Conservation (phyloP, 1,139 yeast species). For the Saccharomycopsis hybrid region DNA sequence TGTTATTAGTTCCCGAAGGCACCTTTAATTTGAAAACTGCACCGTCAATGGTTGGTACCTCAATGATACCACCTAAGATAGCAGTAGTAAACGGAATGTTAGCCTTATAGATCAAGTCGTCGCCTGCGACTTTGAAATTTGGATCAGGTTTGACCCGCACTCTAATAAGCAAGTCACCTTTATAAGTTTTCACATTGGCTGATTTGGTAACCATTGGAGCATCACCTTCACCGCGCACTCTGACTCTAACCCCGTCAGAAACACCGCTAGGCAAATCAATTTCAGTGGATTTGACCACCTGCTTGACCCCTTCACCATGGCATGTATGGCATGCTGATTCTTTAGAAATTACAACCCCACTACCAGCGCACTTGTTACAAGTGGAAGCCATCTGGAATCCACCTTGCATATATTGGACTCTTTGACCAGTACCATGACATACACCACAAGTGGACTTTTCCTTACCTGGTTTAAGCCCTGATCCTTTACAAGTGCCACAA, state of each 20-base stretch:
- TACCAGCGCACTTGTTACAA: constrained; percentile 80
- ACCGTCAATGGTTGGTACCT: constrained; percentile 83
- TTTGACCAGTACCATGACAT: constrained; percentile 93
- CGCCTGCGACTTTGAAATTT: constrained; percentile 57
- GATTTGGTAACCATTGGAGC: constrained; percentile 71
- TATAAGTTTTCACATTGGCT: constrained; percentile 51
- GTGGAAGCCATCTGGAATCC: constrained; percentile 98
- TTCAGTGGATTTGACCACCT: constrained; percentile 58
- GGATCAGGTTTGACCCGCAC: constrained; percentile 73
- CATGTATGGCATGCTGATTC: constrained; percentile 72
- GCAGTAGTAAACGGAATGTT: constrained; percentile 92
- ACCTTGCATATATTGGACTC: constrained; percentile 77
- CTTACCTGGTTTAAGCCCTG: constrained; percentile 76
- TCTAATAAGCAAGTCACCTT: constrained; percentile 85
- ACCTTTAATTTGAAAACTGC: constrained; percentile 69
- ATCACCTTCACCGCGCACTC: constrained; percentile 88
- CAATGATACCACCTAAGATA: constrained; percentile 85
- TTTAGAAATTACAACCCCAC: constrained; percentile 71
- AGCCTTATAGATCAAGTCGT: constrained; percentile 56
- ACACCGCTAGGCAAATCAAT: constrained; percentile 88
- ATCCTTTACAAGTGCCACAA: constrained; percentile 76
- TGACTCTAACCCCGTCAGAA: constrained; percentile 76
- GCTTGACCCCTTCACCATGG: constrained; percentile 84
- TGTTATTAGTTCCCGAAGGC: constrained; percentile 82
- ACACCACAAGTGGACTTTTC: constrained; percentile 73